phyloP scores from a whole-genome alignment of 139 green algal species.

The Picochlorum costavermella region DNA sequence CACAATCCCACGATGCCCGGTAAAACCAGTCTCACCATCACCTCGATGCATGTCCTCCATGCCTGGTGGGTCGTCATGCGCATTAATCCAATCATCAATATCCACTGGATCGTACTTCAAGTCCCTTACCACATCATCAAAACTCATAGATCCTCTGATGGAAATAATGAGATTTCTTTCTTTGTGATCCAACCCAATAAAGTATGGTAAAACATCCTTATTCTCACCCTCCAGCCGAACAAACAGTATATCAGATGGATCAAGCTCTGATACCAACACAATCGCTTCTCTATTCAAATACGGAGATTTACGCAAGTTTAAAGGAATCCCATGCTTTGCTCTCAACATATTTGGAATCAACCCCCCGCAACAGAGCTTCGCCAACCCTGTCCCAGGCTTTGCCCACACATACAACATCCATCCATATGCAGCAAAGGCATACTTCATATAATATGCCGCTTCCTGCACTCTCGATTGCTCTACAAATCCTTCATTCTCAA shows the following conservation, averaged over 20 bases:
- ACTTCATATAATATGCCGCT: constrained; percentile 32
- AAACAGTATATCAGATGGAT: constrained; percentile 31
- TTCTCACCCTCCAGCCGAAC: constrained; percentile 27
- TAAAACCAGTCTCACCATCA: background rate
- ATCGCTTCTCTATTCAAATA: constrained; percentile 29
- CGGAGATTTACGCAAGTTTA: background rate
- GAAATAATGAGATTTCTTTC: constrained; percentile 36
- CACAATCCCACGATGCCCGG: constrained; percentile 50
- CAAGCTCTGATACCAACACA: constrained; percentile 33
- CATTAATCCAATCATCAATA: constrained; percentile 36
- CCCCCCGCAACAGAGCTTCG: constrained; percentile 34
- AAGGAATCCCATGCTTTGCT: background rate
- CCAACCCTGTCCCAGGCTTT: constrained; percentile 23
- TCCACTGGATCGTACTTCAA: constrained; percentile 45
- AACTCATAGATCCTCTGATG: constrained; percentile 44
- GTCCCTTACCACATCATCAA: constrained; percentile 55
- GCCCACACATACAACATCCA: constrained; percentile 43
- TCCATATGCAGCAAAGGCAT: constrained; percentile 43
- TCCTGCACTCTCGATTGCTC: constrained; percentile 2
- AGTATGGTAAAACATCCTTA: constrained; percentile 47
- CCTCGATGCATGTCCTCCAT: background rate
- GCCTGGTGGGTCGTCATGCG: constrained; percentile 11
- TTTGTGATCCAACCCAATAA: constrained; percentile 39
- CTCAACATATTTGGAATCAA: background rate
- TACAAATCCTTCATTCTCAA: background rate